phyloP scores from a whole-genome alignment of 129 eudicot species.

The Pulicaria dysenterica region DNA sequence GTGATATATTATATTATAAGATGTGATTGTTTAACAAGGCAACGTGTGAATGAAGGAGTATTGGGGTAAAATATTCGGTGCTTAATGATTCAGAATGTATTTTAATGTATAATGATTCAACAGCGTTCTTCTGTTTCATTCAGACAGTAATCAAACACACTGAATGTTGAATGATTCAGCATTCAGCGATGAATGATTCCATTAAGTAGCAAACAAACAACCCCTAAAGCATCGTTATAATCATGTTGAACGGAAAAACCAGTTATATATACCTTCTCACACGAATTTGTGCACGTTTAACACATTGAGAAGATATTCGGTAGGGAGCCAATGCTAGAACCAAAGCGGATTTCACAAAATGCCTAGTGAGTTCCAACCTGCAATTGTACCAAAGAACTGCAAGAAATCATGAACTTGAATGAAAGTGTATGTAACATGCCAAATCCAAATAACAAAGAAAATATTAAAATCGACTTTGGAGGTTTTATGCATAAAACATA shows the following conservation, averaged over 20 bases:
- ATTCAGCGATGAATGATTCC: no score
- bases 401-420: neutral
- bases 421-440: constrained; percentile 1
- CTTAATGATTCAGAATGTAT: no score
- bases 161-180: no score
- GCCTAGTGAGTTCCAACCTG: constrained; percentile 77
- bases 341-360: constrained; percentile 46
- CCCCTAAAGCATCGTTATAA: neutral
- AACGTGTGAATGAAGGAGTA: no score
- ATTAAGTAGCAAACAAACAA: no score
- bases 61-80: no score
- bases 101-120: no score
- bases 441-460: neutral
- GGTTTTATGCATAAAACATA: no score
- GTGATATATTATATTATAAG: no score
- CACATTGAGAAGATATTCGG: constrained; percentile 42
- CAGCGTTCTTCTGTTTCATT: no score
- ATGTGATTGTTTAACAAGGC: no score
- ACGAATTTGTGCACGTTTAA: constrained; percentile 42
- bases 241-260: constrained; percentile 6
- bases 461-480: neutral
- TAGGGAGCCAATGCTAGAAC: constrained; percentile 62
- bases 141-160: no score
- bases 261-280: constrained; percentile 46
- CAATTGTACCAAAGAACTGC: constrained; percentile 31